Evolutionary conservation across 1,284 basidiomycete genomes (phyloP), one percentile per base, ranked within the genome.

Genomic region (Erythrobasidium hasegawianum): DNA sequence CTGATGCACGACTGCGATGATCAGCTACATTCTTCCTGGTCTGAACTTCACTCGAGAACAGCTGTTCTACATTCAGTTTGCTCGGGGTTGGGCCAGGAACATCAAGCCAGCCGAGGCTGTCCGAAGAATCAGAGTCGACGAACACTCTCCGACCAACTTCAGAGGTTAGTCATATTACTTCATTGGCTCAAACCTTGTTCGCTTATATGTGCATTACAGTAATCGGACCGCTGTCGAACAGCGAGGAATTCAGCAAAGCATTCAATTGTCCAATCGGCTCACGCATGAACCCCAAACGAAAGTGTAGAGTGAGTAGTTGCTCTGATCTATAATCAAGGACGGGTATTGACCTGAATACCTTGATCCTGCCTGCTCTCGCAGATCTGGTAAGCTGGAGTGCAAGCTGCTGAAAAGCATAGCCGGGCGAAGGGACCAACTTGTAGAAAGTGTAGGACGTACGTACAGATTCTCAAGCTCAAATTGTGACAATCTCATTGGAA

Each of bases 1-100:
- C 3, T 84, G 84, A 0, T 77, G 80, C 58, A 76, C 57, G 81
- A 79, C n/a, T 86, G 85, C 0, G 80, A n/a, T 81, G 58, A 86
- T 90, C 75, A 86, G 84, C 73, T 77, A 88, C 26, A 70, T 71
- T 53, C 82, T 94, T 7, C 90, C 91, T 3, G 91, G 91, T 18
- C 77, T 95, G 69, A 81, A 86, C 64, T 92, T 83, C 76, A 89
- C 88, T 3, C 57, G 68, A 66, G 91, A 94, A 56, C 91, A 95
- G 80, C 79, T 94, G 39, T 95, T 94, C 80, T 94, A 92, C 81
- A 85, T 95, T 66, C 84, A 89, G 1, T 94, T 88, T 74, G 91
- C 71, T 81, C 38, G 85, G 27, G 84, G 85, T 16, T 91, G 88
- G 88, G 87, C 85, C 0, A 81, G 83, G 72, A 84, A 83, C 69